Percentiles rank a stretch among this genome's conserved stretches.
Conservation (phyloP, 495 filamentous ascomycete species). For the Penicillium manginii region DNA sequence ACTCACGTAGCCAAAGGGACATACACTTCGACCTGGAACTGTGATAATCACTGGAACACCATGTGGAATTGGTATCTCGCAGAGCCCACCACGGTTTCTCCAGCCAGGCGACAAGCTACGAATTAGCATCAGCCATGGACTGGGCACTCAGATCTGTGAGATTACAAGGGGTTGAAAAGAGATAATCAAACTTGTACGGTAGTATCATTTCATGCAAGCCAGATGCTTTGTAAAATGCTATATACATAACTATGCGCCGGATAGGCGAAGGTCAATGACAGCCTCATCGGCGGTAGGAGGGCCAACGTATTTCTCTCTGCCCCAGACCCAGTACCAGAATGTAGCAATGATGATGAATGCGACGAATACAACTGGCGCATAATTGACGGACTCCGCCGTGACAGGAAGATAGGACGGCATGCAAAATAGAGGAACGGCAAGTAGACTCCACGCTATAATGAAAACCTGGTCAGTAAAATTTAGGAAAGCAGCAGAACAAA, state of each 20-base stretch:
- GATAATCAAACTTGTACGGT: too few species aligned
- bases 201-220: too few species aligned
- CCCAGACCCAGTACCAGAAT: slow-evolving; percentile 65
- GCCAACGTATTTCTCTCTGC: slow-evolving; percentile 37
- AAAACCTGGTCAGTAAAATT: slow-evolving; percentile 3
- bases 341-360: slow-evolving; percentile 52
- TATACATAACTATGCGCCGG: not conserved
- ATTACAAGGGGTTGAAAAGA: slow-evolving; percentile 6
- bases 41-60: slow-evolving; percentile 24
- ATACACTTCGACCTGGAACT: slow-evolving; percentile 13
- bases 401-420: slow-evolving; percentile 47
- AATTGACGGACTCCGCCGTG: slow-evolving; percentile 48
- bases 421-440: slow-evolving; percentile 56
- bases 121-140: slow-evolving; percentile 14
- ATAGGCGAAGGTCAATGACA: slow-evolving; percentile 12
- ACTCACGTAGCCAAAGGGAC: slow-evolving; percentile 6
- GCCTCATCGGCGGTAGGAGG: slow-evolving; percentile 25
- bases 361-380: slow-evolving; percentile 60
- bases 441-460: slow-evolving; percentile 55
- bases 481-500: not conserved
- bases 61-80: slow-evolving; percentile 23
- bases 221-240: not conserved
- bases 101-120: slow-evolving; percentile 17
- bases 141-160: slow-evolving; percentile 14
- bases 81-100: slow-evolving; percentile 15